Percentiles rank a stretch among this genome's conserved stretches.
These are phyloP conservation scores for Cymbopogon citratus DNA, from an alignment of 176 grass and related monocot genomes.

Conservation along the genomic window DNA sequence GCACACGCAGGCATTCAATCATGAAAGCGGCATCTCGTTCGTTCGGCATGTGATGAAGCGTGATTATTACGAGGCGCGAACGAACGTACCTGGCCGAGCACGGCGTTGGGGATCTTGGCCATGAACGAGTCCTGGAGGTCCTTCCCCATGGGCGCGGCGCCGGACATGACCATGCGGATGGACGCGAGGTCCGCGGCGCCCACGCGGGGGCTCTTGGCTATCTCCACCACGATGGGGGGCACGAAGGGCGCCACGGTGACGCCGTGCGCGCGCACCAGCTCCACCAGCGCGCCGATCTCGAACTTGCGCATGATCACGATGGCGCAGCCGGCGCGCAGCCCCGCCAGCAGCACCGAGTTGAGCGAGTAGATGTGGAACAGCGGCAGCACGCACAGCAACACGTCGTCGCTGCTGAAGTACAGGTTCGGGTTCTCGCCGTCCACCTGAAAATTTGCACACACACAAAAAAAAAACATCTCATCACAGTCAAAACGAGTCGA, in stretches of 20 bases:
- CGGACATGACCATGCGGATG: conserved; percentile 88
- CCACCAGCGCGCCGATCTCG: conserved; percentile 64
- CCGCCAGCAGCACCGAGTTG: conserved; percentile 85
- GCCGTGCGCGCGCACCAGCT: conserved; percentile 57
- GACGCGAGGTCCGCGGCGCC: conserved; percentile 51
- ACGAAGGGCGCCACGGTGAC: conserved; percentile 78
- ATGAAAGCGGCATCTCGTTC: not conserved
- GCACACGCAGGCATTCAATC: conserved; percentile 23
- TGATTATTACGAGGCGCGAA: no score
- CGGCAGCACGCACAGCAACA: conserved; percentile 81
- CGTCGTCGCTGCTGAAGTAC: conserved; percentile 51
- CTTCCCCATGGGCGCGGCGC: conserved; percentile 80
- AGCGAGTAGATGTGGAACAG: conserved; percentile 99
- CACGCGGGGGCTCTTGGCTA: conserved; percentile 78
- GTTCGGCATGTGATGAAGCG: not conserved
- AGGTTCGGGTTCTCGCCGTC: conserved; percentile 83
- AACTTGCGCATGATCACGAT: conserved; percentile 86
- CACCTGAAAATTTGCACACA: no score
- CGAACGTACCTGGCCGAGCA: conserved; percentile 65
- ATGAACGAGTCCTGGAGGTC: conserved; percentile 88
- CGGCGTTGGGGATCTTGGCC: conserved; percentile 82
- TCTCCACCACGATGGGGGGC: conserved; percentile 89
- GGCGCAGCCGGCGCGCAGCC: conserved; percentile 57
- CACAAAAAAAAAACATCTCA: no score
- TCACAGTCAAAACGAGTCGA: not conserved